These are phyloP conservation scores for Podospora sp. DNA, from an alignment of 495 filamentous ascomycete genomes.

Conservation along the genomic window DNA sequence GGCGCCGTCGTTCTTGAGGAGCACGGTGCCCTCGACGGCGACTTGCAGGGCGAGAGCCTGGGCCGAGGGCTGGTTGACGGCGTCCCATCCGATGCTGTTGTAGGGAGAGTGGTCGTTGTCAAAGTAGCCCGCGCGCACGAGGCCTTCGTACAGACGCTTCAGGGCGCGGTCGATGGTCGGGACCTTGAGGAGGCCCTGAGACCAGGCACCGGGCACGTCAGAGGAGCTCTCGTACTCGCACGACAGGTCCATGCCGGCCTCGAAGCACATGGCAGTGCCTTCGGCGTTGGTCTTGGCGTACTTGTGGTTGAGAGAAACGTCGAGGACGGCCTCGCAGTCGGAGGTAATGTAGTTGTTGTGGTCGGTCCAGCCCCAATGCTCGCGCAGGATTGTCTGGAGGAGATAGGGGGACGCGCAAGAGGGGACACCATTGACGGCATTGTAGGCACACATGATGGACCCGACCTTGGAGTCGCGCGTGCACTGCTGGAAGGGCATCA, in stretches of 20 bases:
- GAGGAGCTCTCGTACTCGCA: slow-evolving; percentile 23
- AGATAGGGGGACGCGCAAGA: slow-evolving; percentile 48
- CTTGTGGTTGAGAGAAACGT: slow-evolving; percentile 26
- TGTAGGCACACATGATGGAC: slow-evolving; percentile 55
- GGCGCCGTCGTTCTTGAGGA: slow-evolving; percentile 45
- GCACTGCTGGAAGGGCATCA: slow-evolving; percentile 50
- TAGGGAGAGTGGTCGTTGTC: slow-evolving; percentile 24
- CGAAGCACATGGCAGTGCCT: slow-evolving; percentile 30
- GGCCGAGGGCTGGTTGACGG: slow-evolving; percentile 31
- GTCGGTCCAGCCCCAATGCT: slow-evolving; percentile 51
- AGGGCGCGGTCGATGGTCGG: slow-evolving; percentile 29
- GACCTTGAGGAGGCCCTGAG: slow-evolving; percentile 20
- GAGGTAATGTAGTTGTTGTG: slow-evolving; percentile 47
- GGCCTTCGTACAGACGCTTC: slow-evolving; percentile 42
- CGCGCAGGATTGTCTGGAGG: slow-evolving; percentile 45
- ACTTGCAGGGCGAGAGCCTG: slow-evolving; percentile 41
- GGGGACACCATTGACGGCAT: slow-evolving; percentile 50
- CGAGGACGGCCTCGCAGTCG: slow-evolving; percentile 48
- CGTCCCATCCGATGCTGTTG: slow-evolving; percentile 20
- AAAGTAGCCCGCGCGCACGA: slow-evolving; percentile 48
- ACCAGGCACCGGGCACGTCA: slow-evolving; percentile 31
- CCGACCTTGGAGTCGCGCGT: slow-evolving; percentile 48
- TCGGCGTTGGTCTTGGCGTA: slow-evolving; percentile 29
- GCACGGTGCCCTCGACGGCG: slow-evolving; percentile 39
- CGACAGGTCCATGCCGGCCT: slow-evolving; percentile 27